phyloP scores from a whole-genome alignment of 176 grass and related monocot species.

The Panicum miliaceum region DNA sequence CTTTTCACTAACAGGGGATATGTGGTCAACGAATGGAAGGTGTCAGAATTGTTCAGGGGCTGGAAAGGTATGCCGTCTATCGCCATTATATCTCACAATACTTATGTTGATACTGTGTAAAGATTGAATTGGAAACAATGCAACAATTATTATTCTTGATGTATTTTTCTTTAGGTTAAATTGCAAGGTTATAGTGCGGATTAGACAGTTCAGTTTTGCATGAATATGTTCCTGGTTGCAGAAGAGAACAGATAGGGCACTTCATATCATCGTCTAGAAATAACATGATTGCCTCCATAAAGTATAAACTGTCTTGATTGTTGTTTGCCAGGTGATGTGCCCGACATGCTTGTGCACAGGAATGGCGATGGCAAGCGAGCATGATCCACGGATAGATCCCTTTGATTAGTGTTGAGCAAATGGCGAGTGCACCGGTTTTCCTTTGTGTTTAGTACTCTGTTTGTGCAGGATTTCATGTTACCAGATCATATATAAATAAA shows the following conservation, averaged over 20 bases:
- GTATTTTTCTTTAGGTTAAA: slow-evolving; percentile 8
- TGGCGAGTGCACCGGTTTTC: not conserved
- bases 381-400: slow-evolving; percentile 93
- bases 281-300: not conserved
- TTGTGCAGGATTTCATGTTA: not conserved
- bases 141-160: not conserved
- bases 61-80: slow-evolving; percentile 67
- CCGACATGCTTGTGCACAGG: slow-evolving; percentile 97
- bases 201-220: not conserved
- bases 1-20: slow-evolving; percentile 46
- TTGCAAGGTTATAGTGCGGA: not conserved
- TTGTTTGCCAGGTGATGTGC: slow-evolving; percentile 81
- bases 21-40: slow-evolving; percentile 51
- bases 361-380: slow-evolving; percentile 92
- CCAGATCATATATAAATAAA: not conserved
- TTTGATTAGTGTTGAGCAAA: slow-evolving; percentile 62
- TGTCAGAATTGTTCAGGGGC: slow-evolving; percentile 88
- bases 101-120: slow-evolving; percentile 10
- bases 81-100: slow-evolving; percentile 16
- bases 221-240: not conserved
- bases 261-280: not conserved
- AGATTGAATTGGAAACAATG: slow-evolving; percentile 15
- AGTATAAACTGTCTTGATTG: not conserved
- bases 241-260: not conserved
- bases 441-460: not conserved